These are phyloP conservation scores for Podospora tetraspora DNA, from an alignment of 495 filamentous ascomycete genomes.

Conservation along the genomic window DNA sequence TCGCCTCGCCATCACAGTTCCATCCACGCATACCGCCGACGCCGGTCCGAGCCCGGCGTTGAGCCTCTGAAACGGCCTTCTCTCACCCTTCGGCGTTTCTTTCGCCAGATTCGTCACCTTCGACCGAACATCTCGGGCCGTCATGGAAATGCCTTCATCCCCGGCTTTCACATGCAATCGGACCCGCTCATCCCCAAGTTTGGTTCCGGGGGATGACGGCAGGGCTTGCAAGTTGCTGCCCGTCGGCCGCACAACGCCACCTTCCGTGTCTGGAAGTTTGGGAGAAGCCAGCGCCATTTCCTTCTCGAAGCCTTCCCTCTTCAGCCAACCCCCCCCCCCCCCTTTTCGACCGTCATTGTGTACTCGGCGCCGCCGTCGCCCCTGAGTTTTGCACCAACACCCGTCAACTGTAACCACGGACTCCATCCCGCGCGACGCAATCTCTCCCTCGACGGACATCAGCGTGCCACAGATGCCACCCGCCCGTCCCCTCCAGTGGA, in stretches of 20 bases:
- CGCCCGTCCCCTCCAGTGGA: neutral
- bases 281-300: neutral
- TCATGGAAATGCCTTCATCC: neutral
- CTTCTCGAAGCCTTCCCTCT: neutral
- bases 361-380: neutral
- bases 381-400: neutral
- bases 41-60: neutral
- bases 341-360: neutral
- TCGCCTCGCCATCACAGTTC: neutral
- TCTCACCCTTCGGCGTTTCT: neutral
- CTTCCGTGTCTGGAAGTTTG: neutral
- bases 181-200: neutral
- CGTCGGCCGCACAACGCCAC: neutral
- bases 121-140: neutral
- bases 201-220: neutral
- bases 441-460: neutral
- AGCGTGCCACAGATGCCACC: neutral
- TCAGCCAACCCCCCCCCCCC: neutral
- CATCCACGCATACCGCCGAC: neutral
- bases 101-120: neutral
- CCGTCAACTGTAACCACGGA: neutral
- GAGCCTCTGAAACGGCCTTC: neutral
- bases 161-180: constrained; percentile 1
- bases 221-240: neutral
- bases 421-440: neutral